Conservation (phyloP, 2,329 filamentous ascomycete species). For the Phymatotrichopsis omnivora region DNA sequence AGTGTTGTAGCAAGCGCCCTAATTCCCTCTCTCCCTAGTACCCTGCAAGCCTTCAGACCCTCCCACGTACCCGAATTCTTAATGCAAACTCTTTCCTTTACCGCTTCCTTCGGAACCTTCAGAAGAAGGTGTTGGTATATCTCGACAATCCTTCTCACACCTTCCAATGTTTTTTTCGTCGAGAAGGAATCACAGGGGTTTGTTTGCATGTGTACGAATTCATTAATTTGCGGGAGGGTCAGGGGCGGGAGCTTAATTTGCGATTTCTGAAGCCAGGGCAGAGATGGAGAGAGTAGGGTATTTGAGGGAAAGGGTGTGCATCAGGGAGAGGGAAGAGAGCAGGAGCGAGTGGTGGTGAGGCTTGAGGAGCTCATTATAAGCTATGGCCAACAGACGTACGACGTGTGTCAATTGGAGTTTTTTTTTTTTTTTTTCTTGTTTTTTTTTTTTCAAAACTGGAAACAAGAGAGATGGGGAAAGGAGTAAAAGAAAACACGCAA, state of each 20-base stretch:
- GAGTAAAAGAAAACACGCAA: no score
- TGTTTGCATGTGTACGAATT: no score
- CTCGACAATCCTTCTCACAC: no score
- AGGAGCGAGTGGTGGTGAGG: constrained; percentile 37
- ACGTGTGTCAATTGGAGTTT: no score
- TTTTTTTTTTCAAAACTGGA: no score
- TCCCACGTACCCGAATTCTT: constrained; percentile 48
- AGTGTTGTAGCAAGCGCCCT: constrained; percentile 52
- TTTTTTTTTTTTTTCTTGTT: no score
- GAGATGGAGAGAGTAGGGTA: constrained; percentile 36
- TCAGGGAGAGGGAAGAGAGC: constrained; percentile 34
- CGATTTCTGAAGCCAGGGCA: constrained; percentile 47
- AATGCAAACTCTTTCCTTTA: no score
- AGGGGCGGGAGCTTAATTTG: constrained; percentile 46
- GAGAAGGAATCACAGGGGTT: no score
- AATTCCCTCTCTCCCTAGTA: constrained; percentile 45
- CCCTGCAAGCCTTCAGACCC: constrained; percentile 50
- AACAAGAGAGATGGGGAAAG: no score
- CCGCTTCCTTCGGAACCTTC: no score
- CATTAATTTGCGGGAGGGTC: constrained; percentile 42
- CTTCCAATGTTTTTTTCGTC: no score
- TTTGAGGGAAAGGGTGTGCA: constrained; percentile 32
- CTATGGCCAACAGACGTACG: constrained; percentile 44
- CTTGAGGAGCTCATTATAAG: constrained; percentile 39
- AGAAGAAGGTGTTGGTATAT: no score